A percentile compares a stretch with the other conserved stretches of the same genome.
phyloP scores from a whole-genome alignment of 2,329 filamentous ascomycete species.

The Chalaropsis thielavioides region DNA sequence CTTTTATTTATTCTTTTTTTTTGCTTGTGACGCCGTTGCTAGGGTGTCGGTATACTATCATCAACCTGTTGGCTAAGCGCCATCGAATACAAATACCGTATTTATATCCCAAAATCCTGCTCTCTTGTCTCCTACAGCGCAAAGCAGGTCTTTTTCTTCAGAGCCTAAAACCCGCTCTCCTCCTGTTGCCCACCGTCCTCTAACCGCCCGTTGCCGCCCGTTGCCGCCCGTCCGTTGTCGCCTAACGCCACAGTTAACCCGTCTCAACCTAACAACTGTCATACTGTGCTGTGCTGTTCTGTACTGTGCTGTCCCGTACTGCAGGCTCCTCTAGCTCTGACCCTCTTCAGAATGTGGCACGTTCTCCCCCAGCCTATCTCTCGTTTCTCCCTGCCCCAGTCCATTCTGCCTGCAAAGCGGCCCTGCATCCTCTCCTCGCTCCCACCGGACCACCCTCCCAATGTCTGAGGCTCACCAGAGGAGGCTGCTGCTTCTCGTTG shows the following conservation, averaged over 20 bases:
- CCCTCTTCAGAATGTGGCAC: conserved; percentile 6
- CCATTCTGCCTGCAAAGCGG: neutral
- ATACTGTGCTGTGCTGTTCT: neutral
- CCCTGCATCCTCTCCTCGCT: neutral
- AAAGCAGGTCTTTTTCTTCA: too few relatives aligned
- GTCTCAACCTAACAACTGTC: neutral
- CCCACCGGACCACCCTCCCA: neutral
- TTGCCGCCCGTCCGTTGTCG: too few relatives aligned
- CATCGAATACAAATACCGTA: too few relatives aligned
- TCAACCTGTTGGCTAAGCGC: too few relatives aligned
- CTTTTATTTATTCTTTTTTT: too few relatives aligned
- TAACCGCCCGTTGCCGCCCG: too few relatives aligned
- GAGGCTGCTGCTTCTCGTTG: conserved; percentile 4
- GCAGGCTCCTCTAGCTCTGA: neutral
- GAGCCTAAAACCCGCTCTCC: too few relatives aligned
- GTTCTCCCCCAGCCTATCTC: neutral
- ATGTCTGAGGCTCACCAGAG: conserved; percentile 9
- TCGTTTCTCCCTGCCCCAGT: neutral
- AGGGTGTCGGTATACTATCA: too few relatives aligned
- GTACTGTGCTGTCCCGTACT: neutral
- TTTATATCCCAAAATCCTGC: too few relatives aligned
- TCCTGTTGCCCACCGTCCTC: too few relatives aligned
- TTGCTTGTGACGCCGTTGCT: too few relatives aligned
- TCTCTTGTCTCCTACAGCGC: too few relatives aligned
- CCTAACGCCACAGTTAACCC: neutral